Conservation (phyloP, 257 asterid species). For the Prunella vulgaris region DNA sequence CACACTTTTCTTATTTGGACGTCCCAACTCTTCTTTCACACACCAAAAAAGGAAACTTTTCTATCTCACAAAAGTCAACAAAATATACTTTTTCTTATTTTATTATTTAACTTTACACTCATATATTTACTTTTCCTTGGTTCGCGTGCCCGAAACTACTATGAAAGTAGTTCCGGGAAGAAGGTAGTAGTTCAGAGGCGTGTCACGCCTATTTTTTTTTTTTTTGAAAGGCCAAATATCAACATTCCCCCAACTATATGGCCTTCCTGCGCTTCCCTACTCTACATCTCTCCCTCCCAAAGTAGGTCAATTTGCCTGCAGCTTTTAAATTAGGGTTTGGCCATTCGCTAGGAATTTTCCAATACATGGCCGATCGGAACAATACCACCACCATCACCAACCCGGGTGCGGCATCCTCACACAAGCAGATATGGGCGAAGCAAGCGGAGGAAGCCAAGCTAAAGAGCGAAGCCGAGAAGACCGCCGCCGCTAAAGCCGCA, state of each 20-base stretch:
- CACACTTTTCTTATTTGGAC: no score
- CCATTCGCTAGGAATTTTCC: conserved; percentile 10
- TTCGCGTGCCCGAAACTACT: no score
- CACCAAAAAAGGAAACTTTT: no score
- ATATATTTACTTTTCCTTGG: no score
- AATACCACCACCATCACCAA: conserved; percentile 28
- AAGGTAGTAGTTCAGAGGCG: no score
- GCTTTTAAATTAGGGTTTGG: conserved; percentile 33
- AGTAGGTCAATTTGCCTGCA: conserved; percentile 24
- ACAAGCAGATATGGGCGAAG: conserved; percentile 89
- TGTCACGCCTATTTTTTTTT: no score
- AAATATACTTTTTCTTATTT: no score
- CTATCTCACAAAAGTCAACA: no score
- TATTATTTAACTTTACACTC: no score
- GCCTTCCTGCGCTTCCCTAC: background rate
- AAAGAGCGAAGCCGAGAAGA: conserved; percentile 89
- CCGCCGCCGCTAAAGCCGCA: conserved; percentile 98
- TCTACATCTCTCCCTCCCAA: background rate
- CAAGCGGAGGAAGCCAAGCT: conserved; percentile 97
- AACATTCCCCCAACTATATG: background rate
- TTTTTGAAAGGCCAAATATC: no score
- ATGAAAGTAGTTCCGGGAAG: no score
- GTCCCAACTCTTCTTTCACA: no score
- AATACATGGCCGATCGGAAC: conserved; percentile 72
- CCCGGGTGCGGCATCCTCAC: conserved; percentile 29